Base-by-base conservation (phyloP, 345 rosid species). In the Syzygium oleosum region DNA sequence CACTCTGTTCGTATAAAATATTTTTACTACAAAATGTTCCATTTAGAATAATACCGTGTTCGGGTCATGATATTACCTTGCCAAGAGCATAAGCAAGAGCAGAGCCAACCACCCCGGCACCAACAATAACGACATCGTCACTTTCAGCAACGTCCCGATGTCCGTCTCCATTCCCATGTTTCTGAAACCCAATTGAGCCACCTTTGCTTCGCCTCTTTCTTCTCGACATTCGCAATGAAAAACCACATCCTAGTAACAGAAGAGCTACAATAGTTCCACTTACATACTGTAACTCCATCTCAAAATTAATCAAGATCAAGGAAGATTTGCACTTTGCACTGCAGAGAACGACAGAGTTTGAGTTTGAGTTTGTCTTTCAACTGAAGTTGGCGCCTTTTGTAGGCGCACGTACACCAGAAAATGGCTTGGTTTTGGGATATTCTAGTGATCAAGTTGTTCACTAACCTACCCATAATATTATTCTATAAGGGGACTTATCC, bases 81-180 rank as follows among this genome's bases (percentile, higher is more conserved):
- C 86, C 88, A 51, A 87, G 88, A 84, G 86, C 86, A 84, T 61
- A 87, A 29, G 88, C 84, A 43, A 87, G 86, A 84, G 88, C 85
- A 5, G 88, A 84, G 16, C 88, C 86, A 19, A 84, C 86, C 16
- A 87, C 86, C 7, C 88, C 88, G 25, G 86, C 88, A 46, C 86
- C 88, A 58, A 87, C 88, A 49, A 87, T 87, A 23, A 87, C 8
- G 78, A 87, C 86, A 17, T 87, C 88, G 2, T 85, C 85, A 49
- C 41, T 56, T 31, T 55, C 88, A 27, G 84, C 78, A 13, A 53
- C 1, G 46, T 73, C 83, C 83, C n/a, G 65, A 53, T 87, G 63
- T 12, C 79, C 73, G 0, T 27, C 63, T 78, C 56, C 85, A 87
- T 51, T n/a, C 53, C 65, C 51, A 43, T 31, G 9, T 78, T 31